A percentile compares a stretch with the other conserved stretches of the same genome.
These are phyloP conservation scores for Ogataea angusta DNA, from an alignment of 805 yeast genomes.

Conservation along the genomic window DNA sequence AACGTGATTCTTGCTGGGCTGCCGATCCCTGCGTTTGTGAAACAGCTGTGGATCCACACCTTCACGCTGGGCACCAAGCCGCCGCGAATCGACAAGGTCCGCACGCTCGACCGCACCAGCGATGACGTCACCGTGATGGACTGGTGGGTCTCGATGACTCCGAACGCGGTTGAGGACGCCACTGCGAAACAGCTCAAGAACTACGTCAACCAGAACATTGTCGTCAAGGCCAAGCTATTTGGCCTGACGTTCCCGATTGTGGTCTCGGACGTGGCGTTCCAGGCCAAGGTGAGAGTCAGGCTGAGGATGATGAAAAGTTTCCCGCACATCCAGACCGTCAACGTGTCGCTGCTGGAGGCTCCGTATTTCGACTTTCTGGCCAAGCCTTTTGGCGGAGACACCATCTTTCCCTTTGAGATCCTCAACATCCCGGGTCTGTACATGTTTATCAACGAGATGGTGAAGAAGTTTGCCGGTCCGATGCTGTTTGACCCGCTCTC, in stretches of 20 bases:
- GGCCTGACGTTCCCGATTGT: slow-evolving; percentile 79
- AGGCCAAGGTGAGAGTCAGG: slow-evolving; percentile 71
- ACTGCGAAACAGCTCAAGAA: slow-evolving; percentile 82
- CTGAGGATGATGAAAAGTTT: slow-evolving; percentile 84
- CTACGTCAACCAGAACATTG: slow-evolving; percentile 76
- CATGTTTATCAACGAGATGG: slow-evolving; percentile 79
- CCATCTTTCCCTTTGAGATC: slow-evolving; percentile 82
- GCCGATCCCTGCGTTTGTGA: slow-evolving; percentile 79
- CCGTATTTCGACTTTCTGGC: slow-evolving; percentile 86
- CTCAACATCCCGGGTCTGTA: slow-evolving; percentile 84
- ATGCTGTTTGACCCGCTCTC: slow-evolving; percentile 86
- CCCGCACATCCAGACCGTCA: slow-evolving; percentile 92
- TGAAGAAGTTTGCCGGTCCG: slow-evolving; percentile 84
- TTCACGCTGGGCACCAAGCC: slow-evolving; percentile 95
- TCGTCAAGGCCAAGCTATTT: slow-evolving; percentile 75
- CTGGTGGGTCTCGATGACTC: slow-evolving; percentile 90
- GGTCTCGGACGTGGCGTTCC: slow-evolving; percentile 77
- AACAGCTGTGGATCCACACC: slow-evolving; percentile 78
- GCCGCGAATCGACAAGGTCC: slow-evolving; percentile 85
- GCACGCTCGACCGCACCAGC: slow-evolving; percentile 85
- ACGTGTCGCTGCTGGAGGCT: slow-evolving; percentile 77
- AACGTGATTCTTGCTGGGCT: slow-evolving; percentile 79
- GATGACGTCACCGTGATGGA: slow-evolving; percentile 97
- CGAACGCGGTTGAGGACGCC: slow-evolving; percentile 83
- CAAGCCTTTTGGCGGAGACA: slow-evolving; percentile 71